Evolutionary conservation across 768 basidiomycete species (phyloP).

Genomic region (Tricholoma sp.): DNA sequence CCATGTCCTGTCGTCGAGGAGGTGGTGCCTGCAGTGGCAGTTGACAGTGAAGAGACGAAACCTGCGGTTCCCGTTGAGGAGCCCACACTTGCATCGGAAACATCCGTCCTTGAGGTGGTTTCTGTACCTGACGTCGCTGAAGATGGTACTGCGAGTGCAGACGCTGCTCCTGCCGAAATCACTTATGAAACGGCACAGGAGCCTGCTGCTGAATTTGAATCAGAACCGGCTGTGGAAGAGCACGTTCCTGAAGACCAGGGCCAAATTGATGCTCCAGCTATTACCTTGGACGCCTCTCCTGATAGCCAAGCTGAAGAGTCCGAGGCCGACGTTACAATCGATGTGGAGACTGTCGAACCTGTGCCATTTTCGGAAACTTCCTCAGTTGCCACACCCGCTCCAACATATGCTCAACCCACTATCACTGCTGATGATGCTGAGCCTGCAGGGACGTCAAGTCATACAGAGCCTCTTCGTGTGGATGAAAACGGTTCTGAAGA

Average conservation of each 20-base stretch:
- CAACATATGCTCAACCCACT: background rate
- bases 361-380: background rate
- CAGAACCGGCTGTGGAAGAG: constrained; percentile 8
- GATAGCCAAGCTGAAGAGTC: background rate
- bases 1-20: background rate
- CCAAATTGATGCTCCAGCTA: background rate
- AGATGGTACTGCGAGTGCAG: background rate
- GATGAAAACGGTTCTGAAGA: constrained; percentile 3
- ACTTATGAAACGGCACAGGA: no score
- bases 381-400: background rate
- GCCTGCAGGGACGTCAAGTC: background rate
- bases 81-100: background rate
- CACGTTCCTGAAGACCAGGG: constrained; percentile 1
- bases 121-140: background rate
- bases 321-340: background rate
- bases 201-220: background rate
- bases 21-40: background rate
- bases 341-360: background rate
- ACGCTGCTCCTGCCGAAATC: background rate
- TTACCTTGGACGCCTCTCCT: background rate
- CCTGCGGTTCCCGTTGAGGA: background rate
- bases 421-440: background rate
- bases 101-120: background rate
- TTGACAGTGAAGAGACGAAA: background rate
- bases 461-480: constrained; percentile 6